Percentiles rank a stretch among this genome's conserved stretches.
Conservation (phyloP, 768 basidiomycete species). For the Gloeopeniophorella convolvens region DNA sequence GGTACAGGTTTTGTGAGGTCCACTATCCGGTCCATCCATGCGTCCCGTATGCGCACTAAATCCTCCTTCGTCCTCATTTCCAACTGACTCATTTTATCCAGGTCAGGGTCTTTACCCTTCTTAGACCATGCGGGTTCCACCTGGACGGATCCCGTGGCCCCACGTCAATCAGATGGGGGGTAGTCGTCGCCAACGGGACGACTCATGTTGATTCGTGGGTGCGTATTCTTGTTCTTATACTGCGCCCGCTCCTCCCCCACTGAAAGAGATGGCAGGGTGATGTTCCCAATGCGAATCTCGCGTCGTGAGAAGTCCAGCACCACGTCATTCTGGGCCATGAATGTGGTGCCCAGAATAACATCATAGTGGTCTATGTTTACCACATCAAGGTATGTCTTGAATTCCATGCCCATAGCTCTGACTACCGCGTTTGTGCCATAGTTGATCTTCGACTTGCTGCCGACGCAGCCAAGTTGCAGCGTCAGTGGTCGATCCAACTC, state of each 20-base stretch:
- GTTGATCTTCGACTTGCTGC: slow-evolving; percentile 35
- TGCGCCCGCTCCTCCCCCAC: slow-evolving; percentile 20
- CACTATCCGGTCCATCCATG: slow-evolving; percentile 19
- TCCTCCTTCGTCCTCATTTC: not conserved
- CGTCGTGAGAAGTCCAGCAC: not conserved
- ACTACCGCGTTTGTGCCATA: slow-evolving; percentile 20
- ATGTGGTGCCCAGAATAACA: slow-evolving; percentile 29
- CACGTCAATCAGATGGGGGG: too few relatives aligned
- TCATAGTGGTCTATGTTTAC: slow-evolving; percentile 27
- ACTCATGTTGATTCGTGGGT: too few relatives aligned
- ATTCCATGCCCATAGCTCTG: too few relatives aligned
- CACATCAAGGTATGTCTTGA: slow-evolving; percentile 31
- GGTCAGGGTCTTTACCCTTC: too few relatives aligned
- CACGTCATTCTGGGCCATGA: slow-evolving; percentile 24
- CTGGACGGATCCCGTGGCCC: too few relatives aligned
- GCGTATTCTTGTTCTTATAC: not conserved
- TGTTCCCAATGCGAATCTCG: not conserved
- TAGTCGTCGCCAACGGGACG: too few relatives aligned
- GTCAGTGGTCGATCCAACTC: slow-evolving; percentile 29
- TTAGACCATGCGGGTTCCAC: too few relatives aligned
- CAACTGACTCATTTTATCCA: too few relatives aligned
- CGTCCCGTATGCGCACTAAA: slow-evolving; percentile 15
- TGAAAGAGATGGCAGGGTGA: slow-evolving; percentile 1
- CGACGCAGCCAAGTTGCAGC: slow-evolving; percentile 36
- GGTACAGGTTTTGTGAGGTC: slow-evolving; percentile 18